phyloP scores from a whole-genome alignment of 345 rosid genomes.

The Bruguiera parviflora region DNA sequence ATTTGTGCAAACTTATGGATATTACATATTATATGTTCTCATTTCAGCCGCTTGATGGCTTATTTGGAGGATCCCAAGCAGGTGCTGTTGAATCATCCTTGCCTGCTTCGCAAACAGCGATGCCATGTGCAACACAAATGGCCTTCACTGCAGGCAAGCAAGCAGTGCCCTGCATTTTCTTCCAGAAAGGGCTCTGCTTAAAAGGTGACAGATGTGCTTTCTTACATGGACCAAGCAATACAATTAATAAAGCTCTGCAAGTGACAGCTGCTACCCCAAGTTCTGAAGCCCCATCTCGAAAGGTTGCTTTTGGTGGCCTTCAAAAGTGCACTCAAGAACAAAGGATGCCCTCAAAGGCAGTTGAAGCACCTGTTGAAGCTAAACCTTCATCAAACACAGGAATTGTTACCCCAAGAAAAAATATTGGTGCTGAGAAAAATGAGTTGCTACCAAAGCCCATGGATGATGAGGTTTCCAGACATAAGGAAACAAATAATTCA shows the following conservation, averaged over 20 bases:
- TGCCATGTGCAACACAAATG: slow-evolving; percentile 22
- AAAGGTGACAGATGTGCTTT: slow-evolving; percentile 89
- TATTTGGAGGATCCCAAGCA: slow-evolving; percentile 70
- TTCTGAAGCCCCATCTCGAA: slow-evolving; percentile 32
- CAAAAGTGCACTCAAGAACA: slow-evolving; percentile 38
- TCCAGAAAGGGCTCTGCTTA: slow-evolving; percentile 72
- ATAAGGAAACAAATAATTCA: slow-evolving; percentile 27
- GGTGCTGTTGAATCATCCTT: slow-evolving; percentile 41
- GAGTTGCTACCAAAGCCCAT: slow-evolving; percentile 23
- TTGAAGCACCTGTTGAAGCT: slow-evolving; percentile 28
- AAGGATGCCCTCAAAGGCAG: slow-evolving; percentile 33
- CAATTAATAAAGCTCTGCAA: slow-evolving; percentile 38
- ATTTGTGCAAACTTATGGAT: not conserved
- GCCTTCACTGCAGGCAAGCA: slow-evolving; percentile 44
- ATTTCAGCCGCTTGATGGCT: slow-evolving; percentile 83
- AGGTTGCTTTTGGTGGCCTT: slow-evolving; percentile 33
- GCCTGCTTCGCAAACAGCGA: slow-evolving; percentile 27
- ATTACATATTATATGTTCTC: slow-evolving; percentile 14
- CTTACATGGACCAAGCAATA: slow-evolving; percentile 55
- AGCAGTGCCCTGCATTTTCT: slow-evolving; percentile 76
- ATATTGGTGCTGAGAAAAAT: slow-evolving; percentile 31
- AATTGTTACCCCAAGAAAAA: slow-evolving; percentile 32
- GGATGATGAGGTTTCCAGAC: slow-evolving; percentile 43
- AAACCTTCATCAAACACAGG: slow-evolving; percentile 32
- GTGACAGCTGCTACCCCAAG: slow-evolving; percentile 25